A percentile compares a stretch with the other conserved stretches of the same genome.
These are phyloP conservation scores for Pyrrhoderma lamaoense DNA, from an alignment of 1,284 basidiomycete species.

Conservation along the genomic window DNA sequence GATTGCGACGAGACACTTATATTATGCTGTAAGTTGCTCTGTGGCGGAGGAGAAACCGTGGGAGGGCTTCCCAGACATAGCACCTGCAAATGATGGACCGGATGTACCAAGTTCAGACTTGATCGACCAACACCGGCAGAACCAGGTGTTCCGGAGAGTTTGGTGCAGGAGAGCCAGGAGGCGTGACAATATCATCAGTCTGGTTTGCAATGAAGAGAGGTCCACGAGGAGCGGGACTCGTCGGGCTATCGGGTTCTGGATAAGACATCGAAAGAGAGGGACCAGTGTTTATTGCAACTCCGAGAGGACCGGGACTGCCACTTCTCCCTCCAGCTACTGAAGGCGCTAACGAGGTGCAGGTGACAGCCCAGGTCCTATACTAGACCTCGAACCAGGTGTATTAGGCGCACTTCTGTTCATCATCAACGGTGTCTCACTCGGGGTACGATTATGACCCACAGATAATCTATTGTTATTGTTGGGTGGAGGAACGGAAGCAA, in stretches of 20 bases:
- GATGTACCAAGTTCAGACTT: not conserved
- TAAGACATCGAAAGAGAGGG: slow-evolving; percentile 3
- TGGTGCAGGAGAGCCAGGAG: too few relatives aligned
- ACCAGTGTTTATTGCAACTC: slow-evolving; percentile 11
- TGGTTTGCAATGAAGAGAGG: too few relatives aligned
- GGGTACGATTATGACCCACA: not conserved
- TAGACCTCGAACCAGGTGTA: not conserved
- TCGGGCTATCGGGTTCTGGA: slow-evolving; percentile 1
- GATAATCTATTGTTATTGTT: not conserved
- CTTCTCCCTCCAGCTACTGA: not conserved
- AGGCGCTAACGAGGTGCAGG: not conserved
- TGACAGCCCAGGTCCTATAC: not conserved
- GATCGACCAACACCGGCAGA: too few relatives aligned
- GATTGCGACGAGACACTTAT: slow-evolving; percentile 5
- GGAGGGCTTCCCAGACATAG: not conserved
- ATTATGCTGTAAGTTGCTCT: slow-evolving; percentile 1
- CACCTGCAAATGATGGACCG: not conserved
- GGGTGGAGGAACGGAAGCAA: not conserved
- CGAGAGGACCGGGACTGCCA: not conserved
- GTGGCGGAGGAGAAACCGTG: not conserved
- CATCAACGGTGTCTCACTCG: not conserved
- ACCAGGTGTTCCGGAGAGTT: too few relatives aligned
- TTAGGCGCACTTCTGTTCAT: not conserved
- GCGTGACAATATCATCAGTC: too few relatives aligned
- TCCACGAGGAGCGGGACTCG: slow-evolving; percentile 3